Base-by-base conservation (phyloP, 257 asterid species). In the Forsythia viridissima region DNA sequence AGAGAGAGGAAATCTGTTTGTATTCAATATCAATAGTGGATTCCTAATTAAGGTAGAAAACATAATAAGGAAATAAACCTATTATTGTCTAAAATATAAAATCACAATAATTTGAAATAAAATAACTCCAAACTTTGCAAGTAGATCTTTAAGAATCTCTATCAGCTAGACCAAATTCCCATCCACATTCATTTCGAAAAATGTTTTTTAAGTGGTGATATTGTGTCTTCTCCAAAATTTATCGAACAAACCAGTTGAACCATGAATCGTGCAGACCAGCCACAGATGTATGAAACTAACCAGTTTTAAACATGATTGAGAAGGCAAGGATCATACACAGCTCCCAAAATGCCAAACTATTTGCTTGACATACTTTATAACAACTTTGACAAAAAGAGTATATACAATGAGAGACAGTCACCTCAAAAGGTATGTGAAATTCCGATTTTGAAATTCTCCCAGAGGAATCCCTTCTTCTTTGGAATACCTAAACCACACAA, bases 401-500 rank as follows among this genome's bases (percentile, higher is more conserved):
- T 24, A 24, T 41, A 71, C 20, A 66, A 24, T 42, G 66, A 39
- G 44, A 76, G 52, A 75, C 76, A 80, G 83, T 86, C 85, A 90
- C 99, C 94, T 93, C 73, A 95, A 81, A 77, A 95, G 93, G 83
- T 89, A 93, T 9, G 96, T 89, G 84, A 91, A 90, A 81, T 95
- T 92, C 85, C 89, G 81, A 36, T 43, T 76, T 78, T 85, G 90
- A 77, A 88, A 89, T 82, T 91, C 86, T 66, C 70, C 85, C 84
- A 85, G 38, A 71, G 88, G 81, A 79, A 95, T 90, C 70, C 82
- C 91, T 88, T 94, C 99, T 85, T 94, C 98, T 90, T 94, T 94
- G 40, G 99, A 93, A 88, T 95, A 95, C 90, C 99, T 94, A 77
- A 76, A 77, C 76, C 81, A 69, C 44, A 78, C 76, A 74, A 73